Conservation (phyloP, 306 rosid genomes). For the Alnus rubra region DNA sequence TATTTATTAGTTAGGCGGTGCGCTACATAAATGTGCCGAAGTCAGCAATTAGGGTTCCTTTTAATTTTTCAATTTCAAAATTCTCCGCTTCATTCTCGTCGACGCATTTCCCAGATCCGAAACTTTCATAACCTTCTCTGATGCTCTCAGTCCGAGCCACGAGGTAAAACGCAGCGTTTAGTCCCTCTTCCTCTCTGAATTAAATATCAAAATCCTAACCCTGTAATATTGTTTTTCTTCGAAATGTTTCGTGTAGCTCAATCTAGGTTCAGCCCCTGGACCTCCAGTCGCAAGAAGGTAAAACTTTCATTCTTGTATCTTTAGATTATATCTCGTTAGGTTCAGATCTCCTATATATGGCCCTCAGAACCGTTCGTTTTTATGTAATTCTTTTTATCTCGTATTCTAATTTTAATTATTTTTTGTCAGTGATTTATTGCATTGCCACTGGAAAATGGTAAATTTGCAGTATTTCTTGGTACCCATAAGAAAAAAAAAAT, state of each 20-base stretch:
- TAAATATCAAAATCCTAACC: background rate
- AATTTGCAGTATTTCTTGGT: background rate
- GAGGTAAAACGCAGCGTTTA: background rate
- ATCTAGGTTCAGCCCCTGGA: background rate
- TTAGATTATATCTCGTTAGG: background rate
- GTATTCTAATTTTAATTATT: background rate
- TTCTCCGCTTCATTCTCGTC: background rate
- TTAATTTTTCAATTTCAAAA: background rate
- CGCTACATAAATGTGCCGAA: background rate
- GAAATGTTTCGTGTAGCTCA: background rate
- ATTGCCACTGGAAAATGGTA: background rate
- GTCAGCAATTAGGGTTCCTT: background rate
- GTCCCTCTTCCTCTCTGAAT: background rate
- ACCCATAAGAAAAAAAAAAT: background rate
- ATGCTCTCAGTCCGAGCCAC: background rate
- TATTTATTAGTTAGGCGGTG: background rate
- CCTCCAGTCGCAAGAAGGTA: conserved; percentile 8
- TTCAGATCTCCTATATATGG: background rate
- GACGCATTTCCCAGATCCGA: background rate
- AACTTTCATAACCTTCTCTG: background rate
- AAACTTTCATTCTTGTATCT: background rate
- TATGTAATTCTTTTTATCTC: background rate
- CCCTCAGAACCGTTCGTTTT: background rate
- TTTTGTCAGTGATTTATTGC: background rate
- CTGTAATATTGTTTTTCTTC: background rate